phyloP scores from a whole-genome alignment of 2,329 filamentous ascomycete species.

The Fusarium lyarnte region DNA sequence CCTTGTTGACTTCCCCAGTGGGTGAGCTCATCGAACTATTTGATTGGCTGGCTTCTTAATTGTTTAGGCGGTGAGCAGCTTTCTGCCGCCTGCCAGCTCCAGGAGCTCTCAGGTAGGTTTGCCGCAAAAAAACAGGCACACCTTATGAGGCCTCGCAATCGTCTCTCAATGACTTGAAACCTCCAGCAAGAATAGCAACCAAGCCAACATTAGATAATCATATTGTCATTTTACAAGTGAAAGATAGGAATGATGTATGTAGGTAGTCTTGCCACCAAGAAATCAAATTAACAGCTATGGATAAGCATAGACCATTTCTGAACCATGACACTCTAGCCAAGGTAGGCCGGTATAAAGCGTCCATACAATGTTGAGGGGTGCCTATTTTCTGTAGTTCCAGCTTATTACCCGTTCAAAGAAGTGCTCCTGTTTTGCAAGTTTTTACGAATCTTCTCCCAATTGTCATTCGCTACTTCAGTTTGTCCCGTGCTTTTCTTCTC shows the following conservation, averaged over 20 bases:
- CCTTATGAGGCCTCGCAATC: not conserved
- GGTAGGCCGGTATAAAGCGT: not conserved
- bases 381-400: constrained; percentile 1
- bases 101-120: constrained; percentile 2
- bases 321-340: not conserved
- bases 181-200: not conserved
- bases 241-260: not conserved
- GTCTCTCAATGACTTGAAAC: not conserved
- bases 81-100: constrained; percentile 45
- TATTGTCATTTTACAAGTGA: not conserved
- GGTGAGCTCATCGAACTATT: constrained; percentile 27
- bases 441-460: not conserved
- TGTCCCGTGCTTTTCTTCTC: not conserved
- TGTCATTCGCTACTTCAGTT: not conserved
- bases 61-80: constrained; percentile 32
- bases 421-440: not conserved
- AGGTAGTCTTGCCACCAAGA: not conserved
- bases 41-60: constrained; percentile 36
- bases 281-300: not conserved
- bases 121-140: not conserved
- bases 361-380: not conserved
- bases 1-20: constrained; percentile 45
- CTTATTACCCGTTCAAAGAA: not conserved
- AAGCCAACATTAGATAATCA: not conserved
- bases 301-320: not conserved